Conservation (phyloP, 75 land plant genomes). For the Larix kaempferi region DNA sequence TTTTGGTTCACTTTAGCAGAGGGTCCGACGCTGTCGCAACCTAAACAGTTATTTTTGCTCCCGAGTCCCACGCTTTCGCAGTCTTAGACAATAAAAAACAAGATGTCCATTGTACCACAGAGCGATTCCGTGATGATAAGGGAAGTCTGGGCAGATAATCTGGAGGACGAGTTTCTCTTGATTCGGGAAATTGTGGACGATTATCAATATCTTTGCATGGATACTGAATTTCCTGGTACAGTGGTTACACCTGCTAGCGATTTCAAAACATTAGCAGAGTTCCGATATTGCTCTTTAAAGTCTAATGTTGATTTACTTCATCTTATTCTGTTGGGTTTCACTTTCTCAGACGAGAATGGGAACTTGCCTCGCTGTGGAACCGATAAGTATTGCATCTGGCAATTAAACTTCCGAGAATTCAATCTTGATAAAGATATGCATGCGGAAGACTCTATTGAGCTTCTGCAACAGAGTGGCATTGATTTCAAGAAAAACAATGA, state of each 20-base stretch:
- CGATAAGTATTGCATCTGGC: slow-evolving; percentile 46
- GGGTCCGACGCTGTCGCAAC: too few species aligned
- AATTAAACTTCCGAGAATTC: slow-evolving; percentile 64
- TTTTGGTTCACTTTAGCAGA: too few species aligned
- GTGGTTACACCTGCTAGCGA: slow-evolving; percentile 40
- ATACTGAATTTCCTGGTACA: slow-evolving; percentile 63
- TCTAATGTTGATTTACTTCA: slow-evolving; percentile 56
- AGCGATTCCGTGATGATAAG: slow-evolving; percentile 37
- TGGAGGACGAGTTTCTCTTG: slow-evolving; percentile 44
- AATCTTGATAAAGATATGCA: slow-evolving; percentile 30
- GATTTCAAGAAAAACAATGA: slow-evolving; percentile 44
- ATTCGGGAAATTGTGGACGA: slow-evolving; percentile 44
- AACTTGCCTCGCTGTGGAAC: slow-evolving; percentile 44
- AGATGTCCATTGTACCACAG: slow-evolving; percentile 29
- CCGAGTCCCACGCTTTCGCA: too few species aligned
- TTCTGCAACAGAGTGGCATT: slow-evolving; percentile 45
- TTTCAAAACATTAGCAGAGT: slow-evolving; percentile 23
- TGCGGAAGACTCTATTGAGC: slow-evolving; percentile 57
- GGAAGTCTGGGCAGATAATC: slow-evolving; percentile 54
- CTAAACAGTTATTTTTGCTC: too few species aligned
- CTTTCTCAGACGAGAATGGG: slow-evolving; percentile 55
- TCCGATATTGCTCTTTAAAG: slow-evolving; percentile 7
- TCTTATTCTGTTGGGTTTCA: slow-evolving; percentile 57
- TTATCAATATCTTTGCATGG: slow-evolving; percentile 55
- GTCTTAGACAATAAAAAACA: too few species aligned